Evolutionary conservation across 495 filamentous ascomycete species (phyloP).

Genomic region (Podospora pseudocomata): DNA sequence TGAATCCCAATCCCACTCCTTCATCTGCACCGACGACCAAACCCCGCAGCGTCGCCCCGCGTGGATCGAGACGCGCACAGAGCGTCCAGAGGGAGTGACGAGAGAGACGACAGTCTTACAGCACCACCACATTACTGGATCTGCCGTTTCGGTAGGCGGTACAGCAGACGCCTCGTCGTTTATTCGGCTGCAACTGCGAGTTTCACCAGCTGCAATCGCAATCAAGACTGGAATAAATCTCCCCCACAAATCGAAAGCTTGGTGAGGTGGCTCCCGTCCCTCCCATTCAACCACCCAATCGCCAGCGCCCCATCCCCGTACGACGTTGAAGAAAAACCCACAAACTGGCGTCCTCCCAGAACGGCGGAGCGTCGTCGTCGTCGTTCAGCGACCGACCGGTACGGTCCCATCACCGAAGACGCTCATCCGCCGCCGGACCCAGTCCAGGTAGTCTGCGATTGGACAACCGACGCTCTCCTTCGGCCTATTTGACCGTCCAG

Average conservation of each 20-base stretch:
- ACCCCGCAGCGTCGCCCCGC: neutral
- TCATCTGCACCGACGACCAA: neutral
- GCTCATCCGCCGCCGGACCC: conserved; percentile 31
- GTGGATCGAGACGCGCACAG: neutral
- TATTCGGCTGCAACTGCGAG: neutral
- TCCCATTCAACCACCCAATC: neutral
- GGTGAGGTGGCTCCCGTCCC: neutral
- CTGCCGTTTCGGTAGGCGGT: conserved; percentile 5
- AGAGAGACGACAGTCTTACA: conserved; percentile 2
- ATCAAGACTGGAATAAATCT: neutral
- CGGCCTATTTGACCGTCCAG: conserved; percentile 36
- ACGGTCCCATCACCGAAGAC: conserved; percentile 41
- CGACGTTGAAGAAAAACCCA: neutral
- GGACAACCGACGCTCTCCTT: conserved; percentile 27
- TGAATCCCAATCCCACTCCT: conserved; percentile 5
- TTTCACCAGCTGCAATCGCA: neutral
- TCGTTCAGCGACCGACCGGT: conserved; percentile 42
- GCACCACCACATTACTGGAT: neutral
- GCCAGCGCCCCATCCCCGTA: neutral
- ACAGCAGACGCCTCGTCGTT: conserved; percentile 4
- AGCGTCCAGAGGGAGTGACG: no score
- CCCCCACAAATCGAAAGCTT: neutral
- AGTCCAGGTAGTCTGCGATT: conserved; percentile 27
- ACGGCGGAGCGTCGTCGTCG: conserved; percentile 38
- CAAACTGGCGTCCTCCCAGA: conserved; percentile 41